These are phyloP conservation scores for Volvox carteri DNA, from an alignment of 163 green algal species.

Conservation along the genomic window DNA sequence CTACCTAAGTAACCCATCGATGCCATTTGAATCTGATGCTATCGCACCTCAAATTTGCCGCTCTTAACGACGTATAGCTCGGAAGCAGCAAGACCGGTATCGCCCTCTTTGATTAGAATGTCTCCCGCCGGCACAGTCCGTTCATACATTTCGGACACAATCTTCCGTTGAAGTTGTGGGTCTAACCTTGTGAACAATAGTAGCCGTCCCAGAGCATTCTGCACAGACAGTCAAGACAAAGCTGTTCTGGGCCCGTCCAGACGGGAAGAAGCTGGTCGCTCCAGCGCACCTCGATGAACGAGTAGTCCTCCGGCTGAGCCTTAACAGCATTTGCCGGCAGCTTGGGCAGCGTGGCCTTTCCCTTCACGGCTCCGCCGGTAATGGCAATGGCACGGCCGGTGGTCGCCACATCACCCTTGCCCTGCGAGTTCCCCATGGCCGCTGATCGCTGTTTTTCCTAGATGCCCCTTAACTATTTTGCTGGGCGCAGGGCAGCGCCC, in stretches of 20 bases:
- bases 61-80: slow-evolving; percentile 95
- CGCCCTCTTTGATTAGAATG: slow-evolving; percentile 95
- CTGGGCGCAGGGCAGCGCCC: slow-evolving; percentile 5
- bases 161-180: slow-evolving; percentile 75
- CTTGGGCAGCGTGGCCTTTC: slow-evolving; percentile 63
- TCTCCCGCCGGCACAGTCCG: slow-evolving; percentile 81
- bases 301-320: slow-evolving; percentile 71
- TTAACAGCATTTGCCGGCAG: slow-evolving; percentile 68
- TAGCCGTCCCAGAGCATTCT: slow-evolving; percentile 85
- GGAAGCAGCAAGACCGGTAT: slow-evolving; percentile 79
- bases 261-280: not conserved
- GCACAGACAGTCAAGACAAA: slow-evolving; percentile 34
- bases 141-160: slow-evolving; percentile 87
- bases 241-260: not conserved
- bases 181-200: slow-evolving; percentile 92
- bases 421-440: slow-evolving; percentile 42
- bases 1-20: not conserved
- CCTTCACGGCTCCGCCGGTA: slow-evolving; percentile 61
- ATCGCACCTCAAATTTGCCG: slow-evolving; percentile 87
- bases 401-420: slow-evolving; percentile 41
- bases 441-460: not conserved
- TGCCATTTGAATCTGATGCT: not conserved
- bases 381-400: slow-evolving; percentile 64
- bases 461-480: not conserved
- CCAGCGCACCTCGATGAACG: slow-evolving; percentile 79